Evolutionary conservation across 2,329 filamentous ascomycete species (phyloP), one percentile per base, ranked within the genome.

Genomic region (Orbilia brochopaga): DNA sequence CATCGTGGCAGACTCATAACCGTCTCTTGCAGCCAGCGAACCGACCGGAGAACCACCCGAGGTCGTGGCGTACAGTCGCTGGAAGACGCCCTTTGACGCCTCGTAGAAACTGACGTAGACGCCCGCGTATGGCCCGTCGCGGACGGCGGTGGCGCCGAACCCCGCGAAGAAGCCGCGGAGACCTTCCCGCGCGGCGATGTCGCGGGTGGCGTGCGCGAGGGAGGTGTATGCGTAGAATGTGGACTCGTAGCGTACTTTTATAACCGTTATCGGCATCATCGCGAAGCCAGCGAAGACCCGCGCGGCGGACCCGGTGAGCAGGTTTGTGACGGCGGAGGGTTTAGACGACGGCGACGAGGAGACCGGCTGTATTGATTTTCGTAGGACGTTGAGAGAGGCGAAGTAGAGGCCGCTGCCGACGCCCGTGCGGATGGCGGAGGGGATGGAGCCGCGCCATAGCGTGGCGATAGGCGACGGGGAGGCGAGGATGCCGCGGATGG

Each of bases 71-170:
- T 69, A 75, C 50, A 78, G 74, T 74, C 61, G 72, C 59, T 82
- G 82, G 13, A 94, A 81, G 13, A 83, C 81, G 55, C 83, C 85
- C 80, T 96, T 96, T 65, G 87, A 84, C 77, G 90, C 85, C 81
- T 99, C 94, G 80, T 99, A 99, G 76, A 96, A 90, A 6, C 97
- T 82, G 0, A 99, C 91, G 78, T 99, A 99, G 15, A 97, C 83
- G 0, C 94, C 94, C 0, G 94, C 94, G 78, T 97, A 97, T 0
- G 94, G 94, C n/a, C 92, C 94, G 80, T 99, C 94, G 51, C 94
- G 85, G 27, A 96, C 86, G 0, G 94, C 91, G 0, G 94, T 99
- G 1, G 93, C 94, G 46, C 94, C 94, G 77, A 96, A 96, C 0
- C 94, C 94, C 0, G 90, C 87, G 77, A 97, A 97, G 80, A 99